A percentile compares a stretch with the other conserved stretches of the same genome.
Conservation (phyloP, 1,284 basidiomycete genomes). For the Ustilago curta region DNA sequence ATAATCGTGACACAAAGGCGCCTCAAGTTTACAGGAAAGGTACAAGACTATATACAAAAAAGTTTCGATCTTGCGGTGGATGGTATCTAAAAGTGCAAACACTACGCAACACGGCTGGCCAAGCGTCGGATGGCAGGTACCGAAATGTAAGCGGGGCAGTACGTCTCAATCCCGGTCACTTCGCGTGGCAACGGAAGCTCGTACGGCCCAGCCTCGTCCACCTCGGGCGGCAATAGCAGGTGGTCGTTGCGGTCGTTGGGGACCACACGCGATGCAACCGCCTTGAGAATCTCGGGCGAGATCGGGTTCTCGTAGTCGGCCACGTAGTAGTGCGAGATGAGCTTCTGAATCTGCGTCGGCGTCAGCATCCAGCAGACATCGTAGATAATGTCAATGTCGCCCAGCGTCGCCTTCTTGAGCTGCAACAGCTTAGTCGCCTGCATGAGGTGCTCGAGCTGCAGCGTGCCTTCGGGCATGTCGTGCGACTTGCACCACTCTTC, state of each 20-base stretch:
- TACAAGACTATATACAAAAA: neutral
- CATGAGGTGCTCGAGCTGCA: constrained; percentile 98
- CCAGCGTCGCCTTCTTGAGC: constrained; percentile 85
- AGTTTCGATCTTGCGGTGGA: too few species aligned
- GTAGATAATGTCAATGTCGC: constrained; percentile 95
- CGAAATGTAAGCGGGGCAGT: constrained; percentile 67
- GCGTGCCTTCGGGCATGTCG: constrained; percentile 97
- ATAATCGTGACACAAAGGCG: constrained; percentile 7
- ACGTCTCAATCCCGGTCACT: constrained; percentile 69
- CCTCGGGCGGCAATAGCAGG: constrained; percentile 67
- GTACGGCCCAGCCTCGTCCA: constrained; percentile 69
- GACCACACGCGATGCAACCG: constrained; percentile 67
- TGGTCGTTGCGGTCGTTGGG: constrained; percentile 69
- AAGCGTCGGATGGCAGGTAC: constrained; percentile 65
- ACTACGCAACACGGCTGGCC: constrained; percentile 66
- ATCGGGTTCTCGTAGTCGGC: constrained; percentile 85
- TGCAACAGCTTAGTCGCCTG: constrained; percentile 98
- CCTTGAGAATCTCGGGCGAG: constrained; percentile 69
- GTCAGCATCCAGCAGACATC: constrained; percentile 99
- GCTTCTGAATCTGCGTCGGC: constrained; percentile 98
- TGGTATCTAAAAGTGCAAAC: constrained; percentile 5
- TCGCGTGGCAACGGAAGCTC: constrained; percentile 67
- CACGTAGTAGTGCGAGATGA: constrained; percentile 98
- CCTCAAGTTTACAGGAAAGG: neutral
- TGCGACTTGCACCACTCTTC: constrained; percentile 79